These are phyloP conservation scores for Ceratocystis harringtonii DNA, from an alignment of 2,329 filamentous ascomycete genomes.

Conservation along the genomic window DNA sequence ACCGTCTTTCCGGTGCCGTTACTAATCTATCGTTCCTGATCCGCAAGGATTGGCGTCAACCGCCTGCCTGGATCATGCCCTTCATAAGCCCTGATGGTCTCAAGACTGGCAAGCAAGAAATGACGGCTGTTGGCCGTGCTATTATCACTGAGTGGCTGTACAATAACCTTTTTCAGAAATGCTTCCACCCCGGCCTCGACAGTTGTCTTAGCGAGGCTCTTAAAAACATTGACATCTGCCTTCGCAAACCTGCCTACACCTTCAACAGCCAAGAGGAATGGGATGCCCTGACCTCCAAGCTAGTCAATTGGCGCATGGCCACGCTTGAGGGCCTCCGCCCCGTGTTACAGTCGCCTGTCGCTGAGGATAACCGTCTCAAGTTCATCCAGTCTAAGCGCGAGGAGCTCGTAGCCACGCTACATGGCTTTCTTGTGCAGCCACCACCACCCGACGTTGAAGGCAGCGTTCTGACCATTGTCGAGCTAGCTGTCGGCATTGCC, in stretches of 20 bases:
- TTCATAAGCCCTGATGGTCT: slow-evolving; percentile 77
- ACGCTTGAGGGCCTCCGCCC: slow-evolving; percentile 82
- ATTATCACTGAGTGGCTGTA: slow-evolving; percentile 81
- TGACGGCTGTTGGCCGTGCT: slow-evolving; percentile 87
- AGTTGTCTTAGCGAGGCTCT: slow-evolving; percentile 58
- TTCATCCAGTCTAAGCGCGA: slow-evolving; percentile 57
- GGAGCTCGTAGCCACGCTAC: slow-evolving; percentile 53
- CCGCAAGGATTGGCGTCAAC: slow-evolving; percentile 75
- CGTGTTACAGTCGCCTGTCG: slow-evolving; percentile 48
- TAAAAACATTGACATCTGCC: slow-evolving; percentile 76
- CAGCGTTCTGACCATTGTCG: slow-evolving; percentile 81
- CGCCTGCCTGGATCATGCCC: slow-evolving; percentile 65
- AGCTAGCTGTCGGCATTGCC: slow-evolving; percentile 73
- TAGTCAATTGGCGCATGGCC: slow-evolving; percentile 84
- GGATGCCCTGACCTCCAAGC: slow-evolving; percentile 71
- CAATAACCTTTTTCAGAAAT: slow-evolving; percentile 78
- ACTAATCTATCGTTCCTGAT: slow-evolving; percentile 93
- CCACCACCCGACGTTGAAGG: slow-evolving; percentile 71
- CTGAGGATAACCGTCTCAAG: slow-evolving; percentile 48
- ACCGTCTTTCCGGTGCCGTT: slow-evolving; percentile 80
- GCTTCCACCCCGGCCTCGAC: slow-evolving; percentile 84
- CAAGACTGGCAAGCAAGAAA: slow-evolving; percentile 82
- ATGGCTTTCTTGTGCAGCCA: slow-evolving; percentile 60
- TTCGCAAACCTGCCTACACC: slow-evolving; percentile 60
- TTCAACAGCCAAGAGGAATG: slow-evolving; percentile 71